These are phyloP conservation scores for Nymphaea thermarum DNA, from an alignment of 164 flowering plant genomes.

Conservation along the genomic window DNA sequence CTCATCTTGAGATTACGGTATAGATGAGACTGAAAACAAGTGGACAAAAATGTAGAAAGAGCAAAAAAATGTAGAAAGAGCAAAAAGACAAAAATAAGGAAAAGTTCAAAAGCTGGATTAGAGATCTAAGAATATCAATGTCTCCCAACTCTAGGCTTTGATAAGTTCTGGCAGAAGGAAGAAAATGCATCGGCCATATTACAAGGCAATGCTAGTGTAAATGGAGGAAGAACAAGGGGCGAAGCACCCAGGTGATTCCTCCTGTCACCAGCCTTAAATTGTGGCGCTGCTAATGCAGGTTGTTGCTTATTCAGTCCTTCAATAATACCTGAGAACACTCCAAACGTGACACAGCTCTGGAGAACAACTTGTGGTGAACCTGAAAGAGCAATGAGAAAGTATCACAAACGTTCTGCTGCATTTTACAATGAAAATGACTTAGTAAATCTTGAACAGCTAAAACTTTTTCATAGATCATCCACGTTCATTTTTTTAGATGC, in stretches of 20 bases:
- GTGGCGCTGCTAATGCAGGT: slow-evolving; percentile 57
- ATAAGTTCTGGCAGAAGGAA: slow-evolving; percentile 37
- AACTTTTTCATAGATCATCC: no score
- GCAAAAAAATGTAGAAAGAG: no score
- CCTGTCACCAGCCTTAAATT: slow-evolving; percentile 1
- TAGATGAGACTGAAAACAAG: no score
- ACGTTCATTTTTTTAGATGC: no score
- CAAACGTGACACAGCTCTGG: slow-evolving; percentile 78
- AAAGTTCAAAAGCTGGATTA: no score
- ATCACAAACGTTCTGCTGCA: neutral
- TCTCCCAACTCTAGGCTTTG: slow-evolving; percentile 14
- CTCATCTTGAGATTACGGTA: no score
- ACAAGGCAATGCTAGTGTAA: slow-evolving; percentile 57
- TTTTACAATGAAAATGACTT: no score
- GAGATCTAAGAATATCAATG: neutral
- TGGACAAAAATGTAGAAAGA: no score
- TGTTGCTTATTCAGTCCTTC: slow-evolving; percentile 75
- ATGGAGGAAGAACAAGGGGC: slow-evolving; percentile 21
- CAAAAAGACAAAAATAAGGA: no score
- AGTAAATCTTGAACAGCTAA: no score
- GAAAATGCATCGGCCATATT: slow-evolving; percentile 57
- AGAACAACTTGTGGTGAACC: slow-evolving; percentile 83
- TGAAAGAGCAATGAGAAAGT: slow-evolving; percentile 11
- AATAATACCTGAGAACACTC: slow-evolving; percentile 63
- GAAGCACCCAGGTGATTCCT: neutral